Base-by-base conservation (phyloP, 148 eudicot genomes). In the Fallopia convolvulus region DNA sequence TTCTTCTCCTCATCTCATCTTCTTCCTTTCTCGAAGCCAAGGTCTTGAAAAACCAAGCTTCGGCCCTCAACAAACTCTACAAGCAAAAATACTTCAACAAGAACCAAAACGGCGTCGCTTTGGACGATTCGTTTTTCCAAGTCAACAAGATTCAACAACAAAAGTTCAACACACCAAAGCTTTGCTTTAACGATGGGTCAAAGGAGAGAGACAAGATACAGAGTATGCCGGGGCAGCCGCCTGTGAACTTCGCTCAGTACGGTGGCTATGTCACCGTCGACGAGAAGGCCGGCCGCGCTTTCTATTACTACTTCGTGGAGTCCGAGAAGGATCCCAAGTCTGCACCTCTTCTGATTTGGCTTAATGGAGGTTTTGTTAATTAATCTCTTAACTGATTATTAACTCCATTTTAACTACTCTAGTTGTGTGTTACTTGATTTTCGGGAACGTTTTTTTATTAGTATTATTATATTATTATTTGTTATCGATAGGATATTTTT, bases 341-440 rank as follows among this genome's bases (percentile, higher is more conserved):
- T 41, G 50, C 83, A 70, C 97, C 97, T 50, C 89, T 91, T 56
- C 90, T 91, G 72, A 88, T 91, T 49, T 91, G 97, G 97, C 97
- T 91, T 46, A 91, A 91, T 88, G 97, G 97, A 90, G 97, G 93
- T 91, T 68, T 68, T 68, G 36, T 36, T 68, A 26, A 26, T 26
- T 26, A 26, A 26, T 26, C 30, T 68, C 72, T 68, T 50, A 14
- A 33, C 20, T 68, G 9, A 68, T 68, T 6, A 6, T 68, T 39
- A 4, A 44, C 10, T 6, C 8, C 47, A 15, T 68, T 61, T 3
- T 1, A 36, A 33, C 14, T 33, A 33, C 72, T 26, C 26, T 9
- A 65, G 6, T 32, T 65, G 4, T 36, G 4, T 36, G 39, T 36
- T 65, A 60, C 33, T 47, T 47, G 14, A 2, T 10, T 12, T 9